Conservation (phyloP, 441 rosid species). For the Flueggea neowawraea region DNA sequence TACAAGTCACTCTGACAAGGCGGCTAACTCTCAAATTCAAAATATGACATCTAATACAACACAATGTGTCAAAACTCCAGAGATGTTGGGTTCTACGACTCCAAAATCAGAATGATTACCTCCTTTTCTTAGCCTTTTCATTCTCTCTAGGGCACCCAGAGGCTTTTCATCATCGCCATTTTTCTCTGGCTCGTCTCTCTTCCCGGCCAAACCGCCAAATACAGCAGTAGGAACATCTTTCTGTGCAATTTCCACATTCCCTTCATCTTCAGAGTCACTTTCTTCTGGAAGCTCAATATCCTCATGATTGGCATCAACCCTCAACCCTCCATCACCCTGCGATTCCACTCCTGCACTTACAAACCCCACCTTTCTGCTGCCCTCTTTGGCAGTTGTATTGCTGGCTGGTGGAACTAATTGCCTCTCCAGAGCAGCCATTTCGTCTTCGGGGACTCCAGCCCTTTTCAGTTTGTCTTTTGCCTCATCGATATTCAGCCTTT, state of each 20-base stretch:
- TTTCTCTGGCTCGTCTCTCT: conserved; percentile 52
- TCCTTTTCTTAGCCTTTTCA: conserved; percentile 61
- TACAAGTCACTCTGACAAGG: too few species aligned
- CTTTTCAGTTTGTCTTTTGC: conserved; percentile 84
- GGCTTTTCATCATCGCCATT: conserved; percentile 35
- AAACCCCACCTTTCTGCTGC: conserved; percentile 63
- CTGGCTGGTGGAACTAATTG: conserved; percentile 59
- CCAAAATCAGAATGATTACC: too few species aligned
- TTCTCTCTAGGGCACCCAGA: conserved; percentile 87
- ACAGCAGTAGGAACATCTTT: conserved; percentile 87
- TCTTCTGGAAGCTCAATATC: conserved; percentile 86
- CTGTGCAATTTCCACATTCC: conserved; percentile 67
- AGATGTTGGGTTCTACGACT: too few species aligned
- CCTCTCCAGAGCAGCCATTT: conserved; percentile 94
- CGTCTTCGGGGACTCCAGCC: conserved; percentile 83
- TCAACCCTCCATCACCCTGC: conserved; percentile 42
- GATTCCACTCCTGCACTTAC: conserved; percentile 92
- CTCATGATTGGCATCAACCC: conserved; percentile 49
- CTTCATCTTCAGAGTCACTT: conserved; percentile 77
- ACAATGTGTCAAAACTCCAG: too few species aligned
- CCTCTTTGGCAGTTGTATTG: conserved; percentile 35
- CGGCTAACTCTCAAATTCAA: too few species aligned
- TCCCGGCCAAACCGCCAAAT: conserved; percentile 72
- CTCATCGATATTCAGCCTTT: conserved; percentile 66
- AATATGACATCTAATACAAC: too few species aligned